Evolutionary conservation across 148 eudicot species (phyloP), one percentile per base, ranked within the genome.

Genomic region (Amaranthus palmeri): DNA sequence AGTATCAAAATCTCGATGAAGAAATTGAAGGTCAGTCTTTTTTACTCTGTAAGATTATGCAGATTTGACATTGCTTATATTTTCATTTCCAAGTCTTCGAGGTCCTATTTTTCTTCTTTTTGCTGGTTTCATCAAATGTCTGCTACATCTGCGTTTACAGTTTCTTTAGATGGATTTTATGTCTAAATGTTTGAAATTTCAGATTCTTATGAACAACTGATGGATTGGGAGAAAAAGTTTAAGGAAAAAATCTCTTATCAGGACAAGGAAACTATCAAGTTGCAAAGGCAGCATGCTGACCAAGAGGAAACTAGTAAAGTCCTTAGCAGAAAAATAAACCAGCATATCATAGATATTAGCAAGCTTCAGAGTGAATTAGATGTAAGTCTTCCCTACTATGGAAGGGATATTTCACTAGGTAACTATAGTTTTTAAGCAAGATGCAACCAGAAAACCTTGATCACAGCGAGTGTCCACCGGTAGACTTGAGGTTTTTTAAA

Each of bases 181-280:
- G 58, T 68, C 17, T 47, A 1, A 67, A 14, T 56, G 13, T 76
- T 65, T 71, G 79, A 40, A 40, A 76, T 69, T 11, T 57, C 80
- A 96, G 99, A 96, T 71, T 80, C 93, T 73, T 90, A 90, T 80
- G 96, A 92, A 79, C 92, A 96, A 67, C 79, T 96, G 81, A 77
- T n/a, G 72, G 90, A 84, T 69, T 90, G 90, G 93, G 87, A 88
- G 83, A 76, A 81, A 49, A 87, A 85, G 77, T 92, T 92, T 73
- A 87, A 85, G 45, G 86, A 88, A 74, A 81, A 78, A 78, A 80
- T 86, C 56, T 92, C 80, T 47, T 69, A 76, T 44, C 70, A 87
- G 79, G 84, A 81, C 51, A 69, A 78, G n/a, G 83, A 83, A 78
- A 77, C 80, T 58, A 76, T 73, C 79, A 96, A 83, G 85, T 65